phyloP scores from a whole-genome alignment of 331 rosid species.

The Prunus yedoensis region DNA sequence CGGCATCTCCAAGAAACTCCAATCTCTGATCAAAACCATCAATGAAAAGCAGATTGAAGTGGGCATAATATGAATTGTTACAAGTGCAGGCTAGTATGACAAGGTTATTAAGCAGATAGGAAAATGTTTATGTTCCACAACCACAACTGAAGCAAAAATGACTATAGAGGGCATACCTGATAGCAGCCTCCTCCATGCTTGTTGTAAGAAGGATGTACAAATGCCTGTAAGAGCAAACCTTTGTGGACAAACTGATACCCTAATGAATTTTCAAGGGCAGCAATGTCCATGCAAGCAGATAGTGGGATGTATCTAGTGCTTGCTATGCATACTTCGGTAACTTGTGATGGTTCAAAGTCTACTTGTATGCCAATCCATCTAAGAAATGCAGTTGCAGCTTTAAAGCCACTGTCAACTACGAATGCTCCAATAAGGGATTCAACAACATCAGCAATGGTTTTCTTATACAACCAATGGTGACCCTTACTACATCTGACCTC shows the following conservation, averaged over 20 bases:
- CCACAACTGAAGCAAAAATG: slow-evolving; percentile 12
- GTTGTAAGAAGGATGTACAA: slow-evolving; percentile 87
- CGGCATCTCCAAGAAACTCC: slow-evolving; percentile 99
- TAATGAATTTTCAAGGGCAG: slow-evolving; percentile 57
- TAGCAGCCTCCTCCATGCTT: slow-evolving; percentile 93
- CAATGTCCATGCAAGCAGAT: slow-evolving; percentile 46
- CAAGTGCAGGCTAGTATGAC: slow-evolving; percentile 3
- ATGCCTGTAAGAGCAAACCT: slow-evolving; percentile 89
- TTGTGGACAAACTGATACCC: slow-evolving; percentile 63
- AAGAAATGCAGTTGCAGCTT: slow-evolving; percentile 79
- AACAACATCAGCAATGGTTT: slow-evolving; percentile 84
- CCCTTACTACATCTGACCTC: slow-evolving; percentile 66
- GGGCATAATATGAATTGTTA: slow-evolving; percentile 2
- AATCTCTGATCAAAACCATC: slow-evolving; percentile 61
- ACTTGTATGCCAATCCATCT: slow-evolving; percentile 81
- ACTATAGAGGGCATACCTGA: slow-evolving; percentile 54
- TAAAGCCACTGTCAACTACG: slow-evolving; percentile 92
- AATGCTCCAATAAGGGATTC: slow-evolving; percentile 97
- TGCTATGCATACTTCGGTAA: slow-evolving; percentile 48
- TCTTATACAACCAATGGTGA: slow-evolving; percentile 85
- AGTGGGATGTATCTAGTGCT: slow-evolving; percentile 65
- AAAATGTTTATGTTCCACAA: slow-evolving; percentile 1
- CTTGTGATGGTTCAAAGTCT: slow-evolving; percentile 66
- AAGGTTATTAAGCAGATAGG: slow-evolving; percentile 19
- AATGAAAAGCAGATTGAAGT: slow-evolving; percentile 8